Evolutionary conservation across 352 stramenopile species (phyloP).

Genomic region (Phytophthora cryptogea): DNA sequence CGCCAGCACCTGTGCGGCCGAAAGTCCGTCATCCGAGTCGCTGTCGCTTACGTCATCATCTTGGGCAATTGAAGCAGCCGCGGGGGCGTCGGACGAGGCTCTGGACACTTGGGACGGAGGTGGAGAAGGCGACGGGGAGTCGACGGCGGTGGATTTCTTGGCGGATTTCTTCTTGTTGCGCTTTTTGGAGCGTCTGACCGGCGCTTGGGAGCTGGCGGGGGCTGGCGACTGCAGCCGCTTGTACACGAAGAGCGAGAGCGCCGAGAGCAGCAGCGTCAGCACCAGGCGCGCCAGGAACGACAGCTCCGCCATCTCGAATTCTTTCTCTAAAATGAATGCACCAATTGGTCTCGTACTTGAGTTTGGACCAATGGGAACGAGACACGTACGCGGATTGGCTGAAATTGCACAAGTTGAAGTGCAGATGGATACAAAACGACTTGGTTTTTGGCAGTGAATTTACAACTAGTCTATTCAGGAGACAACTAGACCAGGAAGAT

Average conservation of each 20-base stretch:
- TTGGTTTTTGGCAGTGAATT: no score
- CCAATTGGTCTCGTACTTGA: background rate
- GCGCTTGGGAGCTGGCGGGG: background rate
- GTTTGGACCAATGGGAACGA: conserved; percentile 2
- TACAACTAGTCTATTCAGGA: no score
- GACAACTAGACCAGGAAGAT: no score
- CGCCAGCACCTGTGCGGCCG: conserved; percentile 64
- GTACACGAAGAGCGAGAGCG: conserved; percentile 45
- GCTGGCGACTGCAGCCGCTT: conserved; percentile 33
- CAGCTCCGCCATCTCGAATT: conserved; percentile 41
- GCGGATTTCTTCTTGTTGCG: conserved; percentile 51
- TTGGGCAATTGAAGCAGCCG: conserved; percentile 4
- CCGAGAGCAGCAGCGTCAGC: conserved; percentile 48
- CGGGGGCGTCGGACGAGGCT: conserved; percentile 4
- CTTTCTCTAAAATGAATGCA: conserved; percentile 16
- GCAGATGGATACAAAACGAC: conserved; percentile 1
- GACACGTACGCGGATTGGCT: background rate
- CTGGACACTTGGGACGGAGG: conserved; percentile 1
- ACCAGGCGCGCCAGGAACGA: conserved; percentile 39
- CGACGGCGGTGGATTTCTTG: conserved; percentile 35
- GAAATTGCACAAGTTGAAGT: conserved; percentile 7
- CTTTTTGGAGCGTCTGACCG: conserved; percentile 36
- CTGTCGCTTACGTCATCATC: conserved; percentile 44
- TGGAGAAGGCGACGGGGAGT: conserved; percentile 10
- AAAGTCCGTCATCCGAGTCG: conserved; percentile 62